Evolutionary conservation across 78 protist genomes (phyloP), one percentile per base, ranked within the genome.

Genomic region (Acrasis kona): DNA sequence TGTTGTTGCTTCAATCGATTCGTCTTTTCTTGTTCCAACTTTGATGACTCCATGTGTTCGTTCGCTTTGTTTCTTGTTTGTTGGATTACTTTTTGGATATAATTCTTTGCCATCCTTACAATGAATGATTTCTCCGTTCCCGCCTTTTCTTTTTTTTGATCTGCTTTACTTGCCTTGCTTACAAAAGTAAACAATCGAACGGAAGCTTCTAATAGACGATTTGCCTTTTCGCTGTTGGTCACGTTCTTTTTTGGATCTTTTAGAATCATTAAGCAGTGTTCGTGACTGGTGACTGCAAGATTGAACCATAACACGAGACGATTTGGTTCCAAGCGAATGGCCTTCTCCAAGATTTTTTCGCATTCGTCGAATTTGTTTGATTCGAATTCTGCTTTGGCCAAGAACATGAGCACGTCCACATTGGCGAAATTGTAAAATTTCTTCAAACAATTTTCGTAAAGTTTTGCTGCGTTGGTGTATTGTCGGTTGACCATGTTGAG

Each of bases 371-470:
- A 74, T 6, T 80, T 8, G 9, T 64, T 41, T 0, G 61, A 77
- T 7, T 76, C 83, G 42, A 41, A 73, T 64, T 72, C 69, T 2
- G 83, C 89, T 5, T 86, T 86, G 7, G 89, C 67, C 5, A 87
- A 32, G 50, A 81, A 84, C 6, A 69, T 34, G 0, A 69, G 38
- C 32, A 82, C 36, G 2, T 28, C 4, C 1, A 58, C 50, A 28
- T 81, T 84, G 41, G 71, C 77, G 3, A 64, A 34, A 10, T 65
- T 8, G n/a, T 29, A 73, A 36, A 72, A 69, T 66, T 69, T 79
- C 81, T 69, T 67, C 36, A 81, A n/a, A 75, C 87, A 83, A 39
- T 76, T 77, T 34, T 86, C 82, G 57, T 82, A 79, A 41, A 87
- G 38, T 36, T 37, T 58, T 39, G 74, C 74, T 12, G 91, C 91